Base-by-base conservation (phyloP, 768 basidiomycete genomes). In the Xanthoconium stramineum region DNA sequence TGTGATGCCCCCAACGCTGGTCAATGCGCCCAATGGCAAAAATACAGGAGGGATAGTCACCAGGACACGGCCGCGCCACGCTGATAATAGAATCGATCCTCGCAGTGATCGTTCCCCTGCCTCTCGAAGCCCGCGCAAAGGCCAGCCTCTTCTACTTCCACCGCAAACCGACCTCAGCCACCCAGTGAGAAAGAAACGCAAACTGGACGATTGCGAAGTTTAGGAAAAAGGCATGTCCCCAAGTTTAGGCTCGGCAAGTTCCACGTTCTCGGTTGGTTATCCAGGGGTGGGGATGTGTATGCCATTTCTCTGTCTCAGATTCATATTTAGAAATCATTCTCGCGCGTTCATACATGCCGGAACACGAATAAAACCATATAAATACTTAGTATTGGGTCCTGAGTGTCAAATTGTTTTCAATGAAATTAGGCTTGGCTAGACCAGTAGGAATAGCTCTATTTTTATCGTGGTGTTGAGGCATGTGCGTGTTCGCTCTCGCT, bases 101-200 rank as follows among this genome's bases (percentile, higher is more conserved):
- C 17, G 48, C 19, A 24, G 24, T 6, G 17, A 46, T 1, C 11
- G 14, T 2, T 15, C 33, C 1, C 42, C 14, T 5, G 19, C 36
- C 5, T 38, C 44, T 30, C 47, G 7, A 17, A 30, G 24, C 43
- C 39, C 15, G 15, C 33, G 13, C 17, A 35, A 24, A 30, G 30
- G 17, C n/a, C n/a, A 32, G 13, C 15, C 4, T 13, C 35, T 20
- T 30, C 14, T 2, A n/a, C 20, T 28, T 1, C 8, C 9, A 24
- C 24, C 24, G 24, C 24, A 24, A 29, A 33, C 17, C 14, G 56
- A 57, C 45, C 50, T 49, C 46, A n/a, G 40, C 1, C 57, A 57
- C 57, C 52, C 20, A 13, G 39, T 14, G 14, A n/a, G n/a, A 35
- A 71, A 53, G 52, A 69, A 65, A 51, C 67, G 69, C 29, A 71